Percentiles rank a stretch among this genome's conserved stretches.
Evolutionary conservation across 1,284 basidiomycete genomes (phyloP).

Genomic region (Heterobasidion occidentale): DNA sequence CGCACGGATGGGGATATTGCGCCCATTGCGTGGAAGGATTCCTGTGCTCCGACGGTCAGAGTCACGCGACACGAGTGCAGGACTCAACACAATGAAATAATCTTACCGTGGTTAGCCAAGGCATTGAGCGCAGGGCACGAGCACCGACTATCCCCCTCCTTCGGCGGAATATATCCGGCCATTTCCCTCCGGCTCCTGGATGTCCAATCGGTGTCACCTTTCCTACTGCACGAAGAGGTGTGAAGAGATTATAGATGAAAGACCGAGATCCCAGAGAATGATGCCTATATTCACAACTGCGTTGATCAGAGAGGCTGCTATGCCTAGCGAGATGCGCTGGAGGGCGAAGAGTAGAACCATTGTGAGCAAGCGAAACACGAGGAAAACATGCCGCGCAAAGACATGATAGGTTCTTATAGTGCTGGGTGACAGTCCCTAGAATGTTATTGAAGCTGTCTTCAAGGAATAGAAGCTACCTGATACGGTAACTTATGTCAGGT

Average conservation of each 20-base stretch:
- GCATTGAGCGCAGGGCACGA: slow-evolving; percentile 69
- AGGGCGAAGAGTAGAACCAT: slow-evolving; percentile 1
- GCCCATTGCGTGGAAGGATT: slow-evolving; percentile 58
- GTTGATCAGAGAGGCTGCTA: slow-evolving; percentile 2
- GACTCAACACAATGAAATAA: not conserved
- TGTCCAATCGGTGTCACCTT: slow-evolving; percentile 48
- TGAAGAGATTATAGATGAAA: slow-evolving; percentile 49
- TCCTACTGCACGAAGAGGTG: slow-evolving; percentile 38
- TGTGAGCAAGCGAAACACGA: no score
- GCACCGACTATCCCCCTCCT: slow-evolving; percentile 55
- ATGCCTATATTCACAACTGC: not conserved
- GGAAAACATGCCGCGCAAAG: no score
- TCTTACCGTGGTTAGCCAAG: slow-evolving; percentile 66
- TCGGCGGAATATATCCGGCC: slow-evolving; percentile 57
- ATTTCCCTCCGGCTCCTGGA: slow-evolving; percentile 55
- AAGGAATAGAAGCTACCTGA: not conserved
- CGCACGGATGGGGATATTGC: slow-evolving; percentile 58
- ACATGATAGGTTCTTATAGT: no score
- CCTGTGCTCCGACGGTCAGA: slow-evolving; percentile 30
- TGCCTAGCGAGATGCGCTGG: slow-evolving; percentile 9
- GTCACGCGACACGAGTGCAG: not conserved
- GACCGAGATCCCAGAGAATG: slow-evolving; percentile 31
- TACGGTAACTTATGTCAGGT: not conserved
- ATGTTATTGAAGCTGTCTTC: not conserved
- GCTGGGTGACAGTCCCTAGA: no score